Percentiles rank a stretch among this genome's conserved stretches.
phyloP scores from a whole-genome alignment of 2,329 filamentous ascomycete species.

The Botrytis fragariae region DNA sequence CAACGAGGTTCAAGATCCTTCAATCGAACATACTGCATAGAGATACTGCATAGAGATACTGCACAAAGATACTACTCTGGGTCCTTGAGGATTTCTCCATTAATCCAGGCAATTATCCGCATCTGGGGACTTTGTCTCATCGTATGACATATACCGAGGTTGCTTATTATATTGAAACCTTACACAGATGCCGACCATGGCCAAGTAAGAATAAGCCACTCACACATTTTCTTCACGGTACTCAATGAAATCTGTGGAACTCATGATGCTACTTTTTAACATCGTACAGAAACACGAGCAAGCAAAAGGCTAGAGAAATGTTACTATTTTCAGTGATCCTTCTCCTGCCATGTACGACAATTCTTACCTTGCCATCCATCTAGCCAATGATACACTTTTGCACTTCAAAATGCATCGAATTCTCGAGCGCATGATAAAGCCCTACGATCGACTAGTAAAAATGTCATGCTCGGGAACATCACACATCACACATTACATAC shows the following conservation, averaged over 20 bases:
- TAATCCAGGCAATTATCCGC: not conserved
- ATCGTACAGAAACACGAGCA: not conserved
- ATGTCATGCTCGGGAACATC: not conserved
- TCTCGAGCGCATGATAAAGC: not conserved
- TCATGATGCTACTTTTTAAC: not conserved
- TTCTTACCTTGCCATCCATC: not conserved
- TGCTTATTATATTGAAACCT: not conserved
- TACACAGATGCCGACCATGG: not conserved
- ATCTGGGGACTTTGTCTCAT: not conserved
- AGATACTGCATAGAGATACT: not conserved
- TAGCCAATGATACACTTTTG: not conserved
- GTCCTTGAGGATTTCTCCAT: not conserved
- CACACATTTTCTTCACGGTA: not conserved
- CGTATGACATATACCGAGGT: not conserved
- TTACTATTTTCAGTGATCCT: not conserved
- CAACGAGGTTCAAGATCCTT: not conserved
- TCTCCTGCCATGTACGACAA: not conserved
- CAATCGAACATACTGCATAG: not conserved
- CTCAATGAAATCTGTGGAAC: not conserved
- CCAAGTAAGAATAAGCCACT: not conserved
- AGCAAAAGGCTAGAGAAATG: not conserved
- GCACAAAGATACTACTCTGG: not conserved
- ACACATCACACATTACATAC: not conserved
- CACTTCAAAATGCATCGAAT: not conserved
- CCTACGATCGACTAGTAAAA: not conserved